Conservation (phyloP, 768 basidiomycete genomes). For the Auriscalpium orientale region DNA sequence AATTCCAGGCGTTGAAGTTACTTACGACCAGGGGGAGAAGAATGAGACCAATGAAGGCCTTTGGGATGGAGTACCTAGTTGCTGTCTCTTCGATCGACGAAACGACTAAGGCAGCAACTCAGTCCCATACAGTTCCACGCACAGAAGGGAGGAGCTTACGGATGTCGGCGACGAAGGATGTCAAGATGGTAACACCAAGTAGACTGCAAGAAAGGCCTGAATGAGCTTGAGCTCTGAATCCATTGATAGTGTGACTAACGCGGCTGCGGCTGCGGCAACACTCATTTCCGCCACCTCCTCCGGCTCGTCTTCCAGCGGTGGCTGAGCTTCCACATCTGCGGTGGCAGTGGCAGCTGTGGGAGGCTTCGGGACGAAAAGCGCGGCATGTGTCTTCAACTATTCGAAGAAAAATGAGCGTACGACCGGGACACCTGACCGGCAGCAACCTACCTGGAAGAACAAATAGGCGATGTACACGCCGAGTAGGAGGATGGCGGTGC, state of each 20-base stretch:
- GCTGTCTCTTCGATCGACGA: conserved; percentile 92
- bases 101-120: conserved; percentile 46
- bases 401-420: no score
- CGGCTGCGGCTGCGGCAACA: conserved; percentile 50
- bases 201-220: conserved; percentile 36
- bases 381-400: conserved; percentile 65
- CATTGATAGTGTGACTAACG: conserved; percentile 25
- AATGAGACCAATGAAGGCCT: conserved; percentile 80
- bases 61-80: conserved; percentile 69
- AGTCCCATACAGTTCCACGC: background rate
- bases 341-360: no score
- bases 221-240: background rate
- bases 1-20: conserved; percentile 2
- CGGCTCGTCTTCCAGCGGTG: conserved; percentile 22
- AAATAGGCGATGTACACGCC: conserved; percentile 52
- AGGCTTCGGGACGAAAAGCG: conserved; percentile 40
- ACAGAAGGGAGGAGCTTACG: conserved; percentile 36
- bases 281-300: conserved; percentile 54
- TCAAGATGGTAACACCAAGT: conserved; percentile 67
- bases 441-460: conserved; percentile 1
- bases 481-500: conserved; percentile 71
- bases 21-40: conserved; percentile 80
- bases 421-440: background rate
- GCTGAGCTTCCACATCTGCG: no score
- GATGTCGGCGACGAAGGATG: conserved; percentile 86